Percentiles rank a stretch among this genome's conserved stretches.
These are phyloP conservation scores for Populus hybrid DNA, from an alignment of 441 rosid species.

Conservation along the genomic window DNA sequence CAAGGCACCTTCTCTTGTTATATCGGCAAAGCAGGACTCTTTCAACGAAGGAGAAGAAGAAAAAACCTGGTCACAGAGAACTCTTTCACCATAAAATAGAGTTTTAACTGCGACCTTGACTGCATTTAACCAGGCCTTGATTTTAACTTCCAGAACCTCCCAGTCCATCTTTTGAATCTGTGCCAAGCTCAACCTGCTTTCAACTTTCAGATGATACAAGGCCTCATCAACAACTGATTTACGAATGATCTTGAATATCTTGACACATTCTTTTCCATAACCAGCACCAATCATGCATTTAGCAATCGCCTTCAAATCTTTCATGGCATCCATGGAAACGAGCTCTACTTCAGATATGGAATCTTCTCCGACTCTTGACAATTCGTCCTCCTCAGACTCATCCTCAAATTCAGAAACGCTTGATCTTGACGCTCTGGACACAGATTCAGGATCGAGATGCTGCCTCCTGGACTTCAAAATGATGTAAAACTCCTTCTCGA, in stretches of 20 bases:
- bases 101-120: constrained; percentile 44
- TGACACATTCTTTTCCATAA: constrained; percentile 63
- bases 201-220: constrained; percentile 50
- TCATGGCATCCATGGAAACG: constrained; percentile 35
- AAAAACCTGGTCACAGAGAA: constrained; percentile 69
- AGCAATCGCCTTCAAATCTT: constrained; percentile 62
- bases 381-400: constrained; percentile 30
- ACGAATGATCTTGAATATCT: constrained; percentile 47
- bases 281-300: constrained; percentile 74
- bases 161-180: constrained; percentile 63
- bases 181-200: constrained; percentile 23
- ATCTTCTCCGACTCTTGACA: constrained; percentile 11
- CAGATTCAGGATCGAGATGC: constrained; percentile 45
- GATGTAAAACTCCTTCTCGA: constrained; percentile 61
- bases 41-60: constrained; percentile 39
- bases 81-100: constrained; percentile 60
- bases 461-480: constrained; percentile 44
- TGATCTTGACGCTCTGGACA: constrained; percentile 41
- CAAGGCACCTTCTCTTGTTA: constrained; percentile 53
- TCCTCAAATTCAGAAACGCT: constrained; percentile 27
- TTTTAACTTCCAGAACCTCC: constrained; percentile 54
- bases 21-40: constrained; percentile 60
- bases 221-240: constrained; percentile 61
- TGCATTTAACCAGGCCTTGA: constrained; percentile 56
- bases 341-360: constrained; percentile 31